Conservation (phyloP, 2,329 filamentous ascomycete genomes). For the Rhynchosporium secalis region DNA sequence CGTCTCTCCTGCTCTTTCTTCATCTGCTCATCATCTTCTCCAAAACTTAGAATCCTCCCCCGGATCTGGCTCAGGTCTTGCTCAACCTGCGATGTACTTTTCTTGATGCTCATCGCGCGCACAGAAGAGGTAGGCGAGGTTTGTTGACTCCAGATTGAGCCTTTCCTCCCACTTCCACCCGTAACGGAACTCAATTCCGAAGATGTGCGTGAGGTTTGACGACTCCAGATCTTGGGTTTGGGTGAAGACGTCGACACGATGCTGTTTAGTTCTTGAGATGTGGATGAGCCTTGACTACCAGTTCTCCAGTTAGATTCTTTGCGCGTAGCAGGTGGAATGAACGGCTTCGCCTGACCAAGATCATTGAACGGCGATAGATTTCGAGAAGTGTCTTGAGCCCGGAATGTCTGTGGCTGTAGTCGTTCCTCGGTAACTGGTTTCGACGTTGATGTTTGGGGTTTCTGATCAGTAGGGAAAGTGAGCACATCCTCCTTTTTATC, state of each 20-base stretch:
- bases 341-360: background rate
- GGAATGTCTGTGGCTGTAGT: background rate
- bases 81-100: background rate
- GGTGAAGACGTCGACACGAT: background rate
- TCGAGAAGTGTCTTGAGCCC: background rate
- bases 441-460: background rate
- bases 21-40: background rate
- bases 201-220: background rate
- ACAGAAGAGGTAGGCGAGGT: constrained; percentile 6
- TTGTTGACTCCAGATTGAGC: constrained; percentile 13
- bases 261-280: constrained; percentile 2
- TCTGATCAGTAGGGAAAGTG: constrained; percentile 1
- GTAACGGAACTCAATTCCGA: background rate
- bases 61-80: constrained; percentile 8
- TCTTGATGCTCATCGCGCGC: constrained; percentile 10
- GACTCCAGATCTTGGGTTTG: background rate
- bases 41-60: background rate
- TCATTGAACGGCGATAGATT: background rate
- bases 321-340: background rate
- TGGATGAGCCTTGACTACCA: constrained; percentile 5
- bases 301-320: constrained; percentile 10
- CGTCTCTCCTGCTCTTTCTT: background rate
- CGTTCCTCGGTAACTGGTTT: background rate
- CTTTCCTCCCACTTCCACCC: background rate
- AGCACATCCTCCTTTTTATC: constrained; percentile 8